Evolutionary conservation across 345 rosid genomes (phyloP).

Genomic region (Balakata baccata): DNA sequence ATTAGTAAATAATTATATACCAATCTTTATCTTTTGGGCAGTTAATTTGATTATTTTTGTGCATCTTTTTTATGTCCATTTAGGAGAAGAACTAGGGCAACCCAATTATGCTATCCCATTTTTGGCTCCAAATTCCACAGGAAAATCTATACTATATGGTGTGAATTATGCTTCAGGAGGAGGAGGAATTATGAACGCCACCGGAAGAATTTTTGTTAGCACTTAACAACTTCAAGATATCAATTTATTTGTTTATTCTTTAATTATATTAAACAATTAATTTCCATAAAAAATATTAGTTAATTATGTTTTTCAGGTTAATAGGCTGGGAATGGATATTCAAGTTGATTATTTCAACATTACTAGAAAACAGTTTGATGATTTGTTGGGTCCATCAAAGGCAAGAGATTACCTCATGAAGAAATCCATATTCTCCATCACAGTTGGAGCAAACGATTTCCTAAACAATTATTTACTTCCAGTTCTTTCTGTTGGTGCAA

Average conservation of each 20-base stretch:
- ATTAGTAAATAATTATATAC: not conserved
- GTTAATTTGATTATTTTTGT: not conserved
- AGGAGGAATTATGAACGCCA: conserved; percentile 89
- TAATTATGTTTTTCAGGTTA: conserved; percentile 56
- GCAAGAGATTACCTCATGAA: conserved; percentile 56
- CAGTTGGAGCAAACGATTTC: conserved; percentile 85
- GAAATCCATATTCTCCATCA: conserved; percentile 66
- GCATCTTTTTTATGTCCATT: not conserved
- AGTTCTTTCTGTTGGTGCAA: conserved; percentile 66
- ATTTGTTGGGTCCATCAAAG: conserved; percentile 58
- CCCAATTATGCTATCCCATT: conserved; percentile 68
- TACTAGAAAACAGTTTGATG: conserved; percentile 67
- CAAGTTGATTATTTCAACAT: conserved; percentile 72
- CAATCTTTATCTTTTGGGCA: not conserved
- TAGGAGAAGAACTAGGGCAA: conserved; percentile 77
- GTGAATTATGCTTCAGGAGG: conserved; percentile 95
- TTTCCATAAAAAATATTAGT: too few species aligned
- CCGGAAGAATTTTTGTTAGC: conserved; percentile 78
- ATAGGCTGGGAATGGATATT: conserved; percentile 81
- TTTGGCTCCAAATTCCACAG: conserved; percentile 70
- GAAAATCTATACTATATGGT: conserved; percentile 60
- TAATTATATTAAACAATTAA: too few species aligned
- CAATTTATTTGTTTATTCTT: not conserved
- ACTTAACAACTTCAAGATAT: not conserved
- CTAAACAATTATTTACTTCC: conserved; percentile 89